Conservation (phyloP, 495 filamentous ascomycete species). For the Penicillium taxi region DNA sequence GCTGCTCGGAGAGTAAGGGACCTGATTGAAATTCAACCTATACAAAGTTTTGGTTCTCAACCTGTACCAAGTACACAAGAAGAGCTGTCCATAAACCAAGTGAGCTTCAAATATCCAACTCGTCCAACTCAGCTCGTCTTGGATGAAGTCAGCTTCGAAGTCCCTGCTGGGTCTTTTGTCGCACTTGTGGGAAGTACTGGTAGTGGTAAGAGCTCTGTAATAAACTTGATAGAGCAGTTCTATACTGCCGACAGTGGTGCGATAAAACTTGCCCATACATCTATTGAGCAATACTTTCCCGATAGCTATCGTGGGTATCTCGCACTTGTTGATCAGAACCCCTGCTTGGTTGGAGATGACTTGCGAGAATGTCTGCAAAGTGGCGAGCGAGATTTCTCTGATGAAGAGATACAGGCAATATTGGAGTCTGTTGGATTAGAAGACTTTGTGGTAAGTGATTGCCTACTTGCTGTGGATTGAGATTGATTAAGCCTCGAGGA, state of each 20-base stretch:
- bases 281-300: conserved; percentile 55
- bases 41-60: no score
- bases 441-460: conserved; percentile 70
- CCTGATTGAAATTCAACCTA: conserved; percentile 57
- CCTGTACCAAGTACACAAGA: conserved; percentile 61
- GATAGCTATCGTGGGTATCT: conserved; percentile 60
- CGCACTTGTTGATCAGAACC: conserved; percentile 74
- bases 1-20: conserved; percentile 65
- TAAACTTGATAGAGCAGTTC: conserved; percentile 73
- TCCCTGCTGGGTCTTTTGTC: conserved; percentile 64
- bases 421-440: conserved; percentile 77
- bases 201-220: conserved; percentile 72
- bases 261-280: no score
- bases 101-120: conserved; percentile 70
- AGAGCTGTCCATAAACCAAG: conserved; percentile 46
- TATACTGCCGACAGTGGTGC: no score
- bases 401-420: conserved; percentile 51
- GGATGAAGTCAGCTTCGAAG: conserved; percentile 56
- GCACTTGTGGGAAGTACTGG: conserved; percentile 74
- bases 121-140: conserved; percentile 67
- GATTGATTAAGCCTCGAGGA: no score
- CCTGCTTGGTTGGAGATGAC: conserved; percentile 78
- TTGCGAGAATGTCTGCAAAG: conserved; percentile 70
- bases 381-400: conserved; percentile 50
- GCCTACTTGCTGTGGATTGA: conserved; percentile 26